phyloP scores from a whole-genome alignment of 2,329 filamentous ascomycete genomes.

The Colletotrichum filicis region DNA sequence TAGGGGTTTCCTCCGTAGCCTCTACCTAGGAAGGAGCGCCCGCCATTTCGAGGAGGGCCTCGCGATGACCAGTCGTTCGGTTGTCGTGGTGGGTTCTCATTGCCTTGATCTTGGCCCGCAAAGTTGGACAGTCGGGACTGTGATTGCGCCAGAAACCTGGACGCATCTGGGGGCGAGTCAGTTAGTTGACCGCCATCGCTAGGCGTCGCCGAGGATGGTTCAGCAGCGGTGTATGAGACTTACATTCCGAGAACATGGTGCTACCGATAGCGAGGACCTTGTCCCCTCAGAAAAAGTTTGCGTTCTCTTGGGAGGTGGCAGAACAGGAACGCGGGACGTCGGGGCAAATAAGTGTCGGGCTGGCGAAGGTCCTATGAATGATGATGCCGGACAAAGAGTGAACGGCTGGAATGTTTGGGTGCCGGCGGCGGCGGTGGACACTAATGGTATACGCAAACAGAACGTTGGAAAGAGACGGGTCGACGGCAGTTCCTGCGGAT shows the following conservation, averaged over 20 bases:
- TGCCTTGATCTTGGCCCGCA: slow-evolving; percentile 64
- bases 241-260: slow-evolving; percentile 81
- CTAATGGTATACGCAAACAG: slow-evolving; percentile 32
- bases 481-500: neutral
- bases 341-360: slow-evolving; percentile 20
- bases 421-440: slow-evolving; percentile 21
- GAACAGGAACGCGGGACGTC: slow-evolving; percentile 25
- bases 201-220: slow-evolving; percentile 33
- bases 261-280: slow-evolving; percentile 33
- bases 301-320: slow-evolving; percentile 1
- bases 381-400: slow-evolving; percentile 31
- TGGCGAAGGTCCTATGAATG: slow-evolving; percentile 13
- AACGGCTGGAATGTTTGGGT: slow-evolving; percentile 28
- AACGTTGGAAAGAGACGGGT: neutral
- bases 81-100: slow-evolving; percentile 47
- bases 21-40: slow-evolving; percentile 57
- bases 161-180: slow-evolving; percentile 77
- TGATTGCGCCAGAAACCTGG: slow-evolving; percentile 94
- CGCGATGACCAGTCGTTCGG: slow-evolving; percentile 49
- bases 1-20: slow-evolving; percentile 76
- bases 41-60: slow-evolving; percentile 43
- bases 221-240: slow-evolving; percentile 49
- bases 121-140: slow-evolving; percentile 87
- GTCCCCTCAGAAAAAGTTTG: slow-evolving; percentile 27
- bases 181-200: slow-evolving; percentile 26